Evolutionary conservation across 495 filamentous ascomycete genomes (phyloP).

Genomic region (Xylaria scruposa): DNA sequence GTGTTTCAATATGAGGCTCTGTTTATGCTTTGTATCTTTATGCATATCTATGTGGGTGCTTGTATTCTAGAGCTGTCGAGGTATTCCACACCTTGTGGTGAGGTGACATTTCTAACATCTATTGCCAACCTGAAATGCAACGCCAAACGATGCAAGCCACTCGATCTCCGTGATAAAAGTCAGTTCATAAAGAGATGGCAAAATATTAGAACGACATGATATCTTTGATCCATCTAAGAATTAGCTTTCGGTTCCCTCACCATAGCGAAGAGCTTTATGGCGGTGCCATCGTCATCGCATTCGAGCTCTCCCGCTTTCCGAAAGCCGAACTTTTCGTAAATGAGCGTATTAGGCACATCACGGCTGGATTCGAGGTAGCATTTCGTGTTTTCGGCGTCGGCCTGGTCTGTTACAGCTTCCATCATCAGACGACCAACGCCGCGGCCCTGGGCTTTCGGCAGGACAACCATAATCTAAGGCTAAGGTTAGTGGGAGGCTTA

Average conservation of each 20-base stretch:
- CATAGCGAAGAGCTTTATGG: conserved; percentile 59
- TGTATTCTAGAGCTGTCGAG: neutral
- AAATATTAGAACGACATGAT: neutral
- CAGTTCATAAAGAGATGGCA: neutral
- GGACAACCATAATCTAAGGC: conserved; percentile 66
- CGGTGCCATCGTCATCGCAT: conserved; percentile 62
- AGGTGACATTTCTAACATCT: neutral
- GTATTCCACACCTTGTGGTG: neutral
- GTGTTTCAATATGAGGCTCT: neutral
- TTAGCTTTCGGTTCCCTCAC: conserved; percentile 52
- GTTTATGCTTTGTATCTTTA: conserved; percentile 1
- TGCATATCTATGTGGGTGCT: neutral
- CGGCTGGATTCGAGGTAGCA: conserved; percentile 72
- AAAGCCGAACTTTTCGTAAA: conserved; percentile 73
- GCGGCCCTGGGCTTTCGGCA: conserved; percentile 62
- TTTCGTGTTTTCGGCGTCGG: conserved; percentile 63
- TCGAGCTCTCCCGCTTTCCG: conserved; percentile 65
- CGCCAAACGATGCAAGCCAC: neutral
- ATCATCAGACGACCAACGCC: conserved; percentile 67
- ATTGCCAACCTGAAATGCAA: neutral
- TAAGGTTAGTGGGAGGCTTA: neutral
- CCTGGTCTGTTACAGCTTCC: conserved; percentile 61
- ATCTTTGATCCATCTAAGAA: conserved; percentile 29
- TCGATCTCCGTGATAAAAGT: neutral
- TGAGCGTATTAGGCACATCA: conserved; percentile 66